Base-by-base conservation (phyloP, 2,329 filamentous ascomycete genomes). In the Alternaria postmessia region DNA sequence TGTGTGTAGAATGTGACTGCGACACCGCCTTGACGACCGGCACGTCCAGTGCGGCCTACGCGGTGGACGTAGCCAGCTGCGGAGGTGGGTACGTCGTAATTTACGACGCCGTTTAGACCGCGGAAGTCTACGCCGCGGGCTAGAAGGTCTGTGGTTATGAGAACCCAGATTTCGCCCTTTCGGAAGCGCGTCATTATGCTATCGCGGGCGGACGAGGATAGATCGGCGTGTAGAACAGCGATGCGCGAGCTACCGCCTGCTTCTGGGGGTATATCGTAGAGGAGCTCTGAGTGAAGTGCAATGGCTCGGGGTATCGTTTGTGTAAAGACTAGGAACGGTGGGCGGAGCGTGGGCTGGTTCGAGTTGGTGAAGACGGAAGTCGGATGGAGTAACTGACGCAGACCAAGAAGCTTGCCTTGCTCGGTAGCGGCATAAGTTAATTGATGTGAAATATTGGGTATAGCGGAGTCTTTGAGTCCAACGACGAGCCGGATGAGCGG, bases 1-100 rank as follows among this genome's bases (percentile, higher is more conserved):
- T 95, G 93, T 0, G 94, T 98, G 79, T 97, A 99, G 60, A 97
- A 90, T 0, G 95, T 99, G 1, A 99, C 90, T 0, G 93, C 94
- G 4, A 97, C 87, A 48, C 95, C 95, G 20, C 94, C 94, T 71
- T 91, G 88, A 24, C 94, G 87, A 0, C 95, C 95, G 0, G 94
- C 95, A 22, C 95, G 87, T 0, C 94, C 95, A 0, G 95, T 98
- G 47, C 95, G 87, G 0, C 95, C 95, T 0, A 95, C 93, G 11
- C 95, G 91, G 80, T 99, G 95, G 7, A 99, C 91, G 75, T 99
- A 99, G 1, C 88, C 89, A 0, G 94, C 94, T 5, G 91, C 91
- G 0, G 91, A 94, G n/a, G 90, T 92, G 0, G 95, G 95, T 8
- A 97, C 93, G 77, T 99, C 95, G 80, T 97, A 99, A 80, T 98